These are phyloP conservation scores for Aspergillus ellipticus DNA, from an alignment of 495 filamentous ascomycete genomes.

Conservation along the genomic window DNA sequence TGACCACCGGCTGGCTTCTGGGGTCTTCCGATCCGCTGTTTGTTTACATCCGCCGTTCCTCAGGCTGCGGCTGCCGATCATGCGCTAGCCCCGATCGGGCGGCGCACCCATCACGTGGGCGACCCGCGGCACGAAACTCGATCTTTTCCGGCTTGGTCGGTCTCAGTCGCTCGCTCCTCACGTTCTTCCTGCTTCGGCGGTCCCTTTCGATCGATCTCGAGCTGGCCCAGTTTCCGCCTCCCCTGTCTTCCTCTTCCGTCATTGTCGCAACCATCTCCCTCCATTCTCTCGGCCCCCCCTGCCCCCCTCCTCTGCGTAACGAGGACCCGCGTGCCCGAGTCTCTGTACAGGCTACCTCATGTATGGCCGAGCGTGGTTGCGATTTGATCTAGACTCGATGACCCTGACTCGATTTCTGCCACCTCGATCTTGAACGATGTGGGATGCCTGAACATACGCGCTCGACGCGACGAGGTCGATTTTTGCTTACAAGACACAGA, in stretches of 20 bases:
- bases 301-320: background rate
- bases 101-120: constrained; percentile 25
- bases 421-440: constrained; percentile 9
- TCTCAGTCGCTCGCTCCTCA: background rate
- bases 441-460: constrained; percentile 11
- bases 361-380: background rate
- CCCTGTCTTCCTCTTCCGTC: background rate
- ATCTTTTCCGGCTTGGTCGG: constrained; percentile 14
- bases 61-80: constrained; percentile 34
- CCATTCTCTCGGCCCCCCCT: background rate
- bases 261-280: background rate
- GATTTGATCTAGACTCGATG: background rate
- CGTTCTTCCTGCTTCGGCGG: background rate
- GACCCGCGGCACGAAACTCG: constrained; percentile 17
- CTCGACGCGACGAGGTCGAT: background rate
- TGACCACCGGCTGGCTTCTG: constrained; percentile 10
- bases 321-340: background rate
- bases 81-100: constrained; percentile 27
- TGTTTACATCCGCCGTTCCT: constrained; percentile 44
- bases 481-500: constrained; percentile 2
- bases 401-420: background rate
- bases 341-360: background rate
- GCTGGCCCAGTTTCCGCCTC: background rate
- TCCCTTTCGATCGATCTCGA: background rate
- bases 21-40: constrained; percentile 12